These are phyloP conservation scores for Sanghuangporus weigelae DNA, from an alignment of 1,284 basidiomycete genomes.

Conservation along the genomic window DNA sequence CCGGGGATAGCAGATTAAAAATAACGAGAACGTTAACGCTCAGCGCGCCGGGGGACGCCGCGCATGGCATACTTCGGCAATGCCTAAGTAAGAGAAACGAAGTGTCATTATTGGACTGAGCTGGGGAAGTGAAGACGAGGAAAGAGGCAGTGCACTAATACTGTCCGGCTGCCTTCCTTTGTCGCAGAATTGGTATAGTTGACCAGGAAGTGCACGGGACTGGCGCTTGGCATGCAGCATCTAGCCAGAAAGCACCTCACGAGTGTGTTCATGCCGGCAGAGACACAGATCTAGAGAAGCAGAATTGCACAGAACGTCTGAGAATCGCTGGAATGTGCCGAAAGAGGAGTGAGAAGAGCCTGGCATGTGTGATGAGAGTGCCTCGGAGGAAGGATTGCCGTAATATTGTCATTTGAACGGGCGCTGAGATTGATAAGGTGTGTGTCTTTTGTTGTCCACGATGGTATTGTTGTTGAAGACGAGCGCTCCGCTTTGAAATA, in stretches of 20 bases:
- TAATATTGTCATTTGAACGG: not conserved
- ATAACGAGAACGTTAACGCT: not conserved
- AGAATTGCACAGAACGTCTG: not conserved
- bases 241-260: not conserved
- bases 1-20: conserved; percentile 4
- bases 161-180: not conserved
- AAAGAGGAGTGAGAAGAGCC: not conserved
- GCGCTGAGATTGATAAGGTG: too few relatives aligned
- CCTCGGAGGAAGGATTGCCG: not conserved
- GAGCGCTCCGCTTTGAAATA: not conserved
- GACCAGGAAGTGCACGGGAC: not conserved
- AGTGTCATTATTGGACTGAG: not conserved
- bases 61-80: not conserved
- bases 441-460: not conserved
- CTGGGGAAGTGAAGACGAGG: not conserved
- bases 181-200: not conserved
- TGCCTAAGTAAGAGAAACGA: not conserved
- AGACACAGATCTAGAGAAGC: not conserved
- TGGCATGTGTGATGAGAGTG: too few relatives aligned
- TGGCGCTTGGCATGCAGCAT: not conserved
- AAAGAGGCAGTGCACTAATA: not conserved
- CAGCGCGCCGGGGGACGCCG: not conserved
- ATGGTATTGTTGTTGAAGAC: not conserved
- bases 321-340: not conserved
- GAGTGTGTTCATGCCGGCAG: not conserved